Percentiles rank a stretch among this genome's conserved stretches.
phyloP scores from a whole-genome alignment of 1,284 basidiomycete species.

The Trametes hirsuta region DNA sequence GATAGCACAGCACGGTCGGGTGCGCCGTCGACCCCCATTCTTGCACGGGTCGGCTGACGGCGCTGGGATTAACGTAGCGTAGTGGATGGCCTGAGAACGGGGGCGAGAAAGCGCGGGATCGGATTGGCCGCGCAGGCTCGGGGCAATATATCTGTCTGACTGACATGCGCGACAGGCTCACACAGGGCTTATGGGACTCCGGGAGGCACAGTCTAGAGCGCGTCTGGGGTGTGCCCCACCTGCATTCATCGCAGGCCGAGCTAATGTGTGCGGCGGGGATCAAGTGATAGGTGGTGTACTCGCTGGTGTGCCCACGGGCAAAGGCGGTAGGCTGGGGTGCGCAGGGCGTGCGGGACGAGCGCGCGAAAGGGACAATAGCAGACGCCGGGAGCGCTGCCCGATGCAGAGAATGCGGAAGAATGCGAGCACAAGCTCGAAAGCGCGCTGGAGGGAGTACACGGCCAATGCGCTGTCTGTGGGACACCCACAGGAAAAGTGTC shows the following conservation, averaged over 20 bases:
- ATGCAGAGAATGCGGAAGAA: slow-evolving; percentile 14
- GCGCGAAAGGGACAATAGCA: background rate
- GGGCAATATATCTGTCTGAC: slow-evolving; percentile 5
- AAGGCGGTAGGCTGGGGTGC: background rate
- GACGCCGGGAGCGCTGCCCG: background rate
- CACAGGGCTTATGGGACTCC: slow-evolving; percentile 5
- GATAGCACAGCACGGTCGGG: background rate
- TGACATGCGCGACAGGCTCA: slow-evolving; percentile 1
- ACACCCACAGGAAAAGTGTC: too few relatives aligned
- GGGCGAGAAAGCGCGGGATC: slow-evolving; percentile 2
- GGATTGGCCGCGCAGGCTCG: slow-evolving; percentile 14
- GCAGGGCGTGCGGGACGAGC: slow-evolving; percentile 8
- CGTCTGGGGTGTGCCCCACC: slow-evolving; percentile 7
- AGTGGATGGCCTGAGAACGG: slow-evolving; percentile 10
- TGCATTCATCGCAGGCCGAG: slow-evolving; percentile 11
- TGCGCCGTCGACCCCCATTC: background rate
- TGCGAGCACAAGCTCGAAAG: background rate
- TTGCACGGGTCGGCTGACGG: background rate
- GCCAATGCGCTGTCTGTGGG: too few relatives aligned
- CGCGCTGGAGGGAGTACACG: background rate
- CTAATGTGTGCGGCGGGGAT: slow-evolving; percentile 6
- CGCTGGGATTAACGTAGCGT: background rate
- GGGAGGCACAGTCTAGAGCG: slow-evolving; percentile 7
- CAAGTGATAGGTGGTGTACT: slow-evolving; percentile 17
- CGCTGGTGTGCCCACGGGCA: background rate